Evolutionary conservation across 1,284 basidiomycete genomes (phyloP), one percentile per base, ranked within the genome.

Genomic region (Albatrellus sp.): DNA sequence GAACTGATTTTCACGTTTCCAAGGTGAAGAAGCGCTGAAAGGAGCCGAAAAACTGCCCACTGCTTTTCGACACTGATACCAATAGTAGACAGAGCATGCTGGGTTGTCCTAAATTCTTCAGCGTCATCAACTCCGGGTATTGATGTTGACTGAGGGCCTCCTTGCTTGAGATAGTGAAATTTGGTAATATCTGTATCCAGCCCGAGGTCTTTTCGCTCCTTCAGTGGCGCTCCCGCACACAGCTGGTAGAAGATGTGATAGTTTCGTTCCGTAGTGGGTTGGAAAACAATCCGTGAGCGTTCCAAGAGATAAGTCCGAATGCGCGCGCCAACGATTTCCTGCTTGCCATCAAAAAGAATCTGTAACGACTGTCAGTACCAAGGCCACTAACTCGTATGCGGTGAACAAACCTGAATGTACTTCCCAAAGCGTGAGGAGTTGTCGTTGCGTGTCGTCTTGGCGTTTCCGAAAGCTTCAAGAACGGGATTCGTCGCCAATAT

Each of bases 171-270:
- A 58, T 92, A 98, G 53, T 83, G 76, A 64, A 98, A 98, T 60
- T 92, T 88, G 33, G 78, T 80, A 46, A 87, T 72, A 57, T 94
- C 90, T 6, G 73, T 70, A 51, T 92, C 88, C 37, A 99, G 72
- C 5, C 89, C 91, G 35, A 98, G 77, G 56, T 96, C 90, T 63
- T 96, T 96, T 39, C 90, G 80, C 60, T 98, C 94, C 60, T 96
- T 94, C 19, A 87, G 69, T 2, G 94, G 93, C 3, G 91, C 92
- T 44, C 96, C 96, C 2, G 94, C 89, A 55, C 94, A 91, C n/a
- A 99, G 71, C 62, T 99, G 96, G 65, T 99, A 98, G 70, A 99
- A 99, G 58, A 99, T 97, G 65, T 99, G 96, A 63, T 98, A 99
- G 64, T 98, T 99, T 47, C 96, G 82, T 65, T 99, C 96, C 16